Evolutionary conservation across 371 early-diverging fungal genomes (phyloP).

Genomic region (Mucor saturninus): DNA sequence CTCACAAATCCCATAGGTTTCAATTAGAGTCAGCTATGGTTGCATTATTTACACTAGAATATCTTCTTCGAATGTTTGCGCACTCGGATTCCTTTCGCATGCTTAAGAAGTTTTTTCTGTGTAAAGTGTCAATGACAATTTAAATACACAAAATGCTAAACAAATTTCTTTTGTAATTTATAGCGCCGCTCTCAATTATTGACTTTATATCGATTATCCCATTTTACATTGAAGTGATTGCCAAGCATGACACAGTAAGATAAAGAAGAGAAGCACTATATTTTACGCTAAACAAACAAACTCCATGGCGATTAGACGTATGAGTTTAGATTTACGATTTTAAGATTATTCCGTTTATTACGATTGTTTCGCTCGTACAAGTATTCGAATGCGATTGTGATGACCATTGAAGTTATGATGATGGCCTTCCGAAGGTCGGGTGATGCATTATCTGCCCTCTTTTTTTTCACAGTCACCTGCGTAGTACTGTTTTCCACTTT

Average conservation of each 20-base stretch:
- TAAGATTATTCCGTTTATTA: slow-evolving; percentile 79
- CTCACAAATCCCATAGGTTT: slow-evolving; percentile 53
- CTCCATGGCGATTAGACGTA: slow-evolving; percentile 52
- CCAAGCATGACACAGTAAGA: slow-evolving; percentile 70
- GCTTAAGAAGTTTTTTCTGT: slow-evolving; percentile 31
- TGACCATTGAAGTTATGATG: slow-evolving; percentile 87
- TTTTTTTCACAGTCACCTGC: slow-evolving; percentile 76
- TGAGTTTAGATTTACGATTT: slow-evolving; percentile 83
- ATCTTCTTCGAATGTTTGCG: slow-evolving; percentile 63
- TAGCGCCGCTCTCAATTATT: slow-evolving; percentile 74
- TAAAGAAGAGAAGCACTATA: too few species aligned
- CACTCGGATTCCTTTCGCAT: slow-evolving; percentile 26
- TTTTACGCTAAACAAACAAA: not conserved
- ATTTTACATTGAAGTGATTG: slow-evolving; percentile 76
- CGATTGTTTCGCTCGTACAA: slow-evolving; percentile 86
- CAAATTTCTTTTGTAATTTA: not conserved
- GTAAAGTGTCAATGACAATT: slow-evolving; percentile 23
- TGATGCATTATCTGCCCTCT: slow-evolving; percentile 82
- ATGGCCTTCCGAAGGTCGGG: slow-evolving; percentile 78
- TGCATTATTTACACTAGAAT: slow-evolving; percentile 78
- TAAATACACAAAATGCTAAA: not conserved
- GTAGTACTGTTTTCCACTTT: slow-evolving; percentile 77
- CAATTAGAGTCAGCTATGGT: slow-evolving; percentile 77
- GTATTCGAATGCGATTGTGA: slow-evolving; percentile 68
- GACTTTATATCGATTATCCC: slow-evolving; percentile 85